Evolutionary conservation across 2,329 filamentous ascomycete species (phyloP).

Genomic region (Pseudonectria buxi): DNA sequence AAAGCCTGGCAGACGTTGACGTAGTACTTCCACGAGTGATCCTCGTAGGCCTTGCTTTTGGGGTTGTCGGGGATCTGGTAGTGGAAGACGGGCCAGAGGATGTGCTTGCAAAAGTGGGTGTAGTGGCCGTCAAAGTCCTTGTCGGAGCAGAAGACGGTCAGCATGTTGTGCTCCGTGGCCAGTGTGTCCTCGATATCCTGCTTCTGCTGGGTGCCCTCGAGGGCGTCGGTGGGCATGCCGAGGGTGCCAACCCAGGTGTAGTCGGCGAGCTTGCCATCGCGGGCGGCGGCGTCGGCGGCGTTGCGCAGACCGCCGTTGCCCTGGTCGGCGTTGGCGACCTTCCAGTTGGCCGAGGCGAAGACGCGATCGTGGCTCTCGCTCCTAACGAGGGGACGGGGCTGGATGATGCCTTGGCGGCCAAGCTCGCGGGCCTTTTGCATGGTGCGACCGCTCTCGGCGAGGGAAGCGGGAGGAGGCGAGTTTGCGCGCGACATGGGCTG

Average conservation of each 20-base stretch:
- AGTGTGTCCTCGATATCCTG: conserved; percentile 77
- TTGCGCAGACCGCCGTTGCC: conserved; percentile 91
- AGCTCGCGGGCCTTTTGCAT: conserved; percentile 52
- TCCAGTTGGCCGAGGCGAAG: conserved; percentile 76
- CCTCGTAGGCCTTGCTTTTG: conserved; percentile 96
- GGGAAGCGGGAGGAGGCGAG: conserved; percentile 66
- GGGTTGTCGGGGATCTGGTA: conserved; percentile 97
- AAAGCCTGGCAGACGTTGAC: conserved; percentile 89
- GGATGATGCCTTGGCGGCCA: conserved; percentile 50
- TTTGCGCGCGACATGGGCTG: conserved; percentile 73
- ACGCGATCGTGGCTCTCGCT: conserved; percentile 61
- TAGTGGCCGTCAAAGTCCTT: conserved; percentile 94
- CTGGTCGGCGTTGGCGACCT: conserved; percentile 76
- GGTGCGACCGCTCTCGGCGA: conserved; percentile 60
- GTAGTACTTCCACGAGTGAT: conserved; percentile 95
- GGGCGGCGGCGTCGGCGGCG: conserved; percentile 70
- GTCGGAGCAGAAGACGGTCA: conserved; percentile 81
- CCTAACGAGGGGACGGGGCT: conserved; percentile 44
- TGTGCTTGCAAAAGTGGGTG: conserved; percentile 93
- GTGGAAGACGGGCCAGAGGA: conserved; percentile 95
- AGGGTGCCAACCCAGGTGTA: conserved; percentile 88
- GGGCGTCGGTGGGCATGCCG: conserved; percentile 86
- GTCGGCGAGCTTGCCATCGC: conserved; percentile 62
- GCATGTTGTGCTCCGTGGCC: conserved; percentile 72
- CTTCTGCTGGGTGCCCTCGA: conserved; percentile 67